Conservation (phyloP, 2,329 filamentous ascomycete species). For the Chrysoporthe puriensis region DNA sequence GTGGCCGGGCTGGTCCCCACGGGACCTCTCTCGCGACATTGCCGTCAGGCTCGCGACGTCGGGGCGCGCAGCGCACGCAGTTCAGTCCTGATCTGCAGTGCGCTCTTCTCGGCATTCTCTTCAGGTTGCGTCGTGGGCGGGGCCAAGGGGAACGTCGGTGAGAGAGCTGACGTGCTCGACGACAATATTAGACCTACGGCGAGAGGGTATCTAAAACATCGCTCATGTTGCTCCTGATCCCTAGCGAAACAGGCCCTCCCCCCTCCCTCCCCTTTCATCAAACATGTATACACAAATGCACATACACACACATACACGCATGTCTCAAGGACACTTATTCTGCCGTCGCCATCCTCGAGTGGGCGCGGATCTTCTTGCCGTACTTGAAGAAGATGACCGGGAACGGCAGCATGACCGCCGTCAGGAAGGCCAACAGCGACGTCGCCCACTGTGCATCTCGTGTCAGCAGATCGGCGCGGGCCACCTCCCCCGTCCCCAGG, state of each 20-base stretch:
- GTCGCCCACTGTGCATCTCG: constrained; percentile 58
- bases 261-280: background rate
- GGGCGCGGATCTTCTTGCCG: constrained; percentile 59
- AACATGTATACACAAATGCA: background rate
- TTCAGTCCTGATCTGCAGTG: background rate
- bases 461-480: constrained; percentile 22
- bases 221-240: background rate
- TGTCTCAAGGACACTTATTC: constrained; percentile 24
- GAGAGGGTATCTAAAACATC: constrained; percentile 12
- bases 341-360: constrained; percentile 55
- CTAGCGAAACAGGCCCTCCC: background rate
- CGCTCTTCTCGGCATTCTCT: background rate
- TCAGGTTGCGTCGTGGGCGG: background rate
- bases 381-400: constrained; percentile 66
- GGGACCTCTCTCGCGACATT: background rate
- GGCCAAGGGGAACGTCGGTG: no score
- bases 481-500: constrained; percentile 1
- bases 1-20: background rate
- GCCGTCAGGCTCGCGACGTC: background rate
- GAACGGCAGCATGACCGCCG: constrained; percentile 65
- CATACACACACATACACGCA: background rate
- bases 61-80: background rate
- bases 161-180: background rate
- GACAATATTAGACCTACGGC: background rate
- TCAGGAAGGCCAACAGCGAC: constrained; percentile 63